Evolutionary conservation across 164 flowering plant genomes (phyloP), one percentile per base, ranked within the genome.

Genomic region (Vitis rupestris): DNA sequence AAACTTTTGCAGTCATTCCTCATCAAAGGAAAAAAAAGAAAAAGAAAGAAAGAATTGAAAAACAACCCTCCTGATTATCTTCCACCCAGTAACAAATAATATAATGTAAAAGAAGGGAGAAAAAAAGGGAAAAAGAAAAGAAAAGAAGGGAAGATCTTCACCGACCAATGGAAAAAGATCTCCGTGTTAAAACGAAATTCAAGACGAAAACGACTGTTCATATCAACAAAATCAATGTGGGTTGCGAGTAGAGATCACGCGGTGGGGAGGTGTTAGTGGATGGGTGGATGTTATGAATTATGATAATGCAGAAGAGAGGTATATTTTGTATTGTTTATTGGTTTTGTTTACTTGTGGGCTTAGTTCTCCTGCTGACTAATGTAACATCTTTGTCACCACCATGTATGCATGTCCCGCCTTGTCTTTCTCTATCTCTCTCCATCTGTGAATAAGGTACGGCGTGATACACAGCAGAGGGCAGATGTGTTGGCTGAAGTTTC

Each of bases 141-240:
- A 37, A 37, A 1, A 5, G 16, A 52, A 13, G 27, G n/a, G 13
- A n/a, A 53, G 54, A 61, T 53, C 12, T 57, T 44, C 29, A 64
- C 51, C 65, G 13, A 52, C 74, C 80, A 77, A 72, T 66, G 68
- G 62, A 59, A 67, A 67, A 23, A 70, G 52, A 66, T 30, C 30
- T 62, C 16, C 12, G 19, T 65, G 59, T 61, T 12, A 31, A 74
- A 79, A 71, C 80, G 61, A 74, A 76, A 68, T 54, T 70, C 76
- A 78, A 76, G 80, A 68, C 61, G 84, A 81, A 81, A 78, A 74
- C 70, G 84, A 81, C 84, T 71, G 62, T 44, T 75, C 84, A 81
- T 52, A 56, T 54, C 65, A 66, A 69, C 60, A 68, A 59, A 70
- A 78, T 74, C 79, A 72, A 72, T 52, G 74, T 31, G 53, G 68